A percentile compares a stretch with the other conserved stretches of the same genome.
phyloP scores from a whole-genome alignment of 768 basidiomycete species.

The Kwoniella sp. region DNA sequence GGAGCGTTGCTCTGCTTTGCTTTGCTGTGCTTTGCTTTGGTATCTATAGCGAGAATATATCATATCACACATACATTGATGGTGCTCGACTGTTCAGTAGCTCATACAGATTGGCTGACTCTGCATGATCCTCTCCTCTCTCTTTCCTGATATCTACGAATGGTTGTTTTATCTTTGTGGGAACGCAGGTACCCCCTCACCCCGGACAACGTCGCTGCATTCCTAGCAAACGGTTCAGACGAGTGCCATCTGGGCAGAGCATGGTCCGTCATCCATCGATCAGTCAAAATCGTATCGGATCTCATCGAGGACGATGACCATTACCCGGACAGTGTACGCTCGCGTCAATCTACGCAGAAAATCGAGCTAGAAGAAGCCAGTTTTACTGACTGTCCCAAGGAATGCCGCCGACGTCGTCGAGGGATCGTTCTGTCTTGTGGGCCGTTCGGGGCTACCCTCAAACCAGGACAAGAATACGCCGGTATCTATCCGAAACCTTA shows the following conservation, averaged over 20 bases:
- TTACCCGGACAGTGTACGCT: background rate
- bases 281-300: slow-evolving; percentile 5
- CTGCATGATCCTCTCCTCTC: no score
- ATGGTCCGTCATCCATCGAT: background rate
- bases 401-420: slow-evolving; percentile 2
- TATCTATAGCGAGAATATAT: no score
- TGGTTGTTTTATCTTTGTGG: background rate
- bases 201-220: slow-evolving; percentile 11
- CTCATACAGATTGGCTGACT: no score
- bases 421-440: slow-evolving; percentile 72
- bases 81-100: no score
- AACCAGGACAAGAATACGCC: slow-evolving; percentile 67
- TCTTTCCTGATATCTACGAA: slow-evolving; percentile 2
- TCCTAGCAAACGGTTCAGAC: slow-evolving; percentile 23
- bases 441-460: slow-evolving; percentile 70
- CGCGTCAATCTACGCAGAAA: no score
- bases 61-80: no score
- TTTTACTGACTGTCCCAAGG: no score
- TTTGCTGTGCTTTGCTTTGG: no score
- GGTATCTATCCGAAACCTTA: slow-evolving; percentile 76
- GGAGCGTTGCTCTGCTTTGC: no score
- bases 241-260: background rate
- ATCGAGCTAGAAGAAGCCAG: no score
- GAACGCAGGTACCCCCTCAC: slow-evolving; percentile 38
- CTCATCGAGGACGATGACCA: background rate